Base-by-base conservation (phyloP, 306 rosid genomes). In the Dalbergia cultrata region DNA sequence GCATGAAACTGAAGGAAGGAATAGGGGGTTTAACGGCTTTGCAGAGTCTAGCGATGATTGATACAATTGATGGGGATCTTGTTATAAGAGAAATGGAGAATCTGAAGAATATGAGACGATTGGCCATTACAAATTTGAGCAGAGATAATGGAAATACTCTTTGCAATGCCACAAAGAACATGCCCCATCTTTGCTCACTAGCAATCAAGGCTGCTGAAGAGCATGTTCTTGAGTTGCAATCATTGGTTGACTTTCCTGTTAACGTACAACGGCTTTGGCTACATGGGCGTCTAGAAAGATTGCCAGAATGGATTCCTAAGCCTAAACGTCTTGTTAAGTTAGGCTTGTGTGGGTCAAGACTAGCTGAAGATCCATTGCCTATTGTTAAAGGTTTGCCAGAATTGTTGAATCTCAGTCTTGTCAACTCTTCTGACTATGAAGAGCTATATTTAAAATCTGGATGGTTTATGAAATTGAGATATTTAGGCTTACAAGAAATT, bases 241-340 rank as follows among this genome's bases (percentile, higher is more conserved):
- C 34, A 6, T 34, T 73, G 11, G 14, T 13, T n/a, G 4, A 54
- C 18, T 21, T 54, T 12, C 77, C 77, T 57, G 13, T 0, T 12
- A 0, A 41, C 5, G 54, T 73, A 5, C 52, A 37, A 5, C 18
- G 34, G 1, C 53, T 72, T 5, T 54, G 35, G 13, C 6, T 72
- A 1, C 0, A 11, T 17, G 64, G 53, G 2, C 13, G 35, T 35
- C 8, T 72, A 6, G 65, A 35, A 8, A 72, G 33, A 18, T 16
- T 72, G 52, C 77, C 53, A 11, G 13, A 35, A 1, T 72, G 77
- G 77, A 72, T 72, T 35, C 37, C 13, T 0, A 53, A 54, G 21
- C 77, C 54, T 54, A 5, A 54, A 11, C 5, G 17, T 34, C 64
- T 72, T 8, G 52, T 72, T 1, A 8, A 1, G 13, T 4, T 54